Evolutionary conservation across 176 grass and related monocot genomes (phyloP).

Genomic region (Rhynchospora pubera): DNA sequence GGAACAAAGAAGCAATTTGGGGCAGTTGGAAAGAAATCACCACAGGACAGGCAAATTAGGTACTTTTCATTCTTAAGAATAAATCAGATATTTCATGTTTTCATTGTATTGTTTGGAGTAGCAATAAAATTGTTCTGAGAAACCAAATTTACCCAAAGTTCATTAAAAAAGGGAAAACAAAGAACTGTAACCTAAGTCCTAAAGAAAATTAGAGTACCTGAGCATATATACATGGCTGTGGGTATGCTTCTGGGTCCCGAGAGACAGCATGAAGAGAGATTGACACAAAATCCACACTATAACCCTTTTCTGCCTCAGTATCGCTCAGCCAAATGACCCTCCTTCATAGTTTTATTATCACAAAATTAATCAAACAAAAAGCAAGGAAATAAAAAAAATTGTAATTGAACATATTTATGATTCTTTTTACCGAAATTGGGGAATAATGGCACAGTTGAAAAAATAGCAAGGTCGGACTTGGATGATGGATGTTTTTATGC

Average conservation of each 20-base stretch:
- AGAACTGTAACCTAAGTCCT: not conserved
- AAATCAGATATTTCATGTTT: not conserved
- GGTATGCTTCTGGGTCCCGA: conserved; percentile 71
- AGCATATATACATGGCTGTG: conserved; percentile 72
- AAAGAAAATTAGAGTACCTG: conserved; percentile 47
- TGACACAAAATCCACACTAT: conserved; percentile 67
- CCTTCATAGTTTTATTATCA: conserved; percentile 30
- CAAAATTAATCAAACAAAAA: not conserved
- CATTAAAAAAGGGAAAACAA: not conserved
- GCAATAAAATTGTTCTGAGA: not conserved
- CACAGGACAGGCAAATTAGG: not conserved
- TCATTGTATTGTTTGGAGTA: not conserved
- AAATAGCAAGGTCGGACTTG: not conserved
- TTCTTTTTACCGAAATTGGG: not conserved
- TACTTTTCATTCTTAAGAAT: not conserved
- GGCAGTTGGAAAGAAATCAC: not conserved
- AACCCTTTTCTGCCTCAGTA: conserved; percentile 55
- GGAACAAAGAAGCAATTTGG: not conserved
- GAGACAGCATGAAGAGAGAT: conserved; percentile 89
- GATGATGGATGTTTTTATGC: not conserved
- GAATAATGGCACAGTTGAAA: not conserved
- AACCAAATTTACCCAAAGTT: not conserved
- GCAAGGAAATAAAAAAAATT: not conserved
- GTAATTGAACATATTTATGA: not conserved
- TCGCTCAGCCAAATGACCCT: conserved; percentile 89